Evolutionary conservation across 805 yeast species (phyloP), one percentile per base, ranked within the genome.

Genomic region (Starmera caribaea): DNA sequence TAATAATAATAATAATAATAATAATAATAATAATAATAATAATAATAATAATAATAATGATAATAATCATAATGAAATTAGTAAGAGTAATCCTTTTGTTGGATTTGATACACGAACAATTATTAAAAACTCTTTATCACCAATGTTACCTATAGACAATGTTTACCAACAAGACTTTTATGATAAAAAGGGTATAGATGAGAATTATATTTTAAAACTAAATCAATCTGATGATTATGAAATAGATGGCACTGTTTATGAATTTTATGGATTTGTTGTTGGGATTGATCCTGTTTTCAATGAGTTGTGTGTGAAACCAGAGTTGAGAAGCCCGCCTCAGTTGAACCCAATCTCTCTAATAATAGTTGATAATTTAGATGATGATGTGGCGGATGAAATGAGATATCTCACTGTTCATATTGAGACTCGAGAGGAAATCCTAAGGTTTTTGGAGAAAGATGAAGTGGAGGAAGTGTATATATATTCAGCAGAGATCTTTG

Each of bases 401-500:
- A 38, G 13, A 33, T 44, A 12, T 12, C 49, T 10, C 37, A 41
- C 15, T 38, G 51, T 5, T 36, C 49, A 3, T 17, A 21, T 52
- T 4, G 30, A 36, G 16, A 36, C 40, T 1, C 38, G 31, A 16
- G 26, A 38, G 3, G 53, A 52, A 16, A 37, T 49, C 1, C 36
- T 43, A 21, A 38, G 34, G n/a, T 53, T 53, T 38, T 34, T 52
- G 14, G 49, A 43, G 2, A 39, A 50, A 43, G 26, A 38, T 13
- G 58, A 52, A 33, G 35, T 50, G 28, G 58, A 53, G 37, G 51
- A 49, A 24, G 44, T 44, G 3, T 53, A 53, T 38, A 36, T 51
- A 13, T 37, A 38, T 1, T 32, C 45, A 3, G 32, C 36, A 10
- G 40, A 39, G 13, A 24, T 48, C 16, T 38, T 39, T 27, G 17